Conservation (phyloP, 495 filamentous ascomycete species). For the Neurospora sp. region DNA sequence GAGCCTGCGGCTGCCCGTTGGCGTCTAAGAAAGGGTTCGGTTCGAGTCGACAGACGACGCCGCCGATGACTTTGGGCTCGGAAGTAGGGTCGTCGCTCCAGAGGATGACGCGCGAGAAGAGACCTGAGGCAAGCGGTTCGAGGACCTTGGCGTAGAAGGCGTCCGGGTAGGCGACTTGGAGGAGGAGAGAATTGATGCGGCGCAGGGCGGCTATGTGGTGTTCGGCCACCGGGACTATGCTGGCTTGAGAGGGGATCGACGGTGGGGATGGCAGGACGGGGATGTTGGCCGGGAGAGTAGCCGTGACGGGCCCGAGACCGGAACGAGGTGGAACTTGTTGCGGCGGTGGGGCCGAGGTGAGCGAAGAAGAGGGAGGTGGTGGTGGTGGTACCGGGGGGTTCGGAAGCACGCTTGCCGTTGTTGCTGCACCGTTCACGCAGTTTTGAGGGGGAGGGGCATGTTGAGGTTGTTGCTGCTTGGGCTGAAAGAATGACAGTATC, state of each 20-base stretch:
- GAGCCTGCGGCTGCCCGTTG: slow-evolving; percentile 2
- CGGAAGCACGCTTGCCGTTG: not conserved
- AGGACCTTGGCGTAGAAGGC: slow-evolving; percentile 75
- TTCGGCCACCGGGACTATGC: slow-evolving; percentile 47
- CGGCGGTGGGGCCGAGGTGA: slow-evolving; percentile 3
- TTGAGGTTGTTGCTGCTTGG: slow-evolving; percentile 1
- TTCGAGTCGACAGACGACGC: slow-evolving; percentile 75
- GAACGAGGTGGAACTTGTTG: slow-evolving; percentile 14
- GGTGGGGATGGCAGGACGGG: slow-evolving; percentile 18
- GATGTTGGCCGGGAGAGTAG: slow-evolving; percentile 23
- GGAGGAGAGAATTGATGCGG: slow-evolving; percentile 70
- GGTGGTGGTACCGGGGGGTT: slow-evolving; percentile 7
- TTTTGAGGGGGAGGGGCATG: not conserved
- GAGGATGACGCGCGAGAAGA: slow-evolving; percentile 69
- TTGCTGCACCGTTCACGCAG: not conserved
- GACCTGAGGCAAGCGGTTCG: slow-evolving; percentile 52
- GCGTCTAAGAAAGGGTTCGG: slow-evolving; percentile 19
- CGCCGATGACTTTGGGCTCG: slow-evolving; percentile 60
- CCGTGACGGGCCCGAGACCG: not conserved
- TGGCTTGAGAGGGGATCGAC: slow-evolving; percentile 37
- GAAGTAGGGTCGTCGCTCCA: slow-evolving; percentile 27
- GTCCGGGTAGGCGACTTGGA: slow-evolving; percentile 81
- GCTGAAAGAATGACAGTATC: slow-evolving; percentile 39
- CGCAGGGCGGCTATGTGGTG: slow-evolving; percentile 63
- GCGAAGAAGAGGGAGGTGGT: slow-evolving; percentile 8